Conservation (phyloP, 2,329 filamentous ascomycete species). For the Talaromyces funiculosus region DNA sequence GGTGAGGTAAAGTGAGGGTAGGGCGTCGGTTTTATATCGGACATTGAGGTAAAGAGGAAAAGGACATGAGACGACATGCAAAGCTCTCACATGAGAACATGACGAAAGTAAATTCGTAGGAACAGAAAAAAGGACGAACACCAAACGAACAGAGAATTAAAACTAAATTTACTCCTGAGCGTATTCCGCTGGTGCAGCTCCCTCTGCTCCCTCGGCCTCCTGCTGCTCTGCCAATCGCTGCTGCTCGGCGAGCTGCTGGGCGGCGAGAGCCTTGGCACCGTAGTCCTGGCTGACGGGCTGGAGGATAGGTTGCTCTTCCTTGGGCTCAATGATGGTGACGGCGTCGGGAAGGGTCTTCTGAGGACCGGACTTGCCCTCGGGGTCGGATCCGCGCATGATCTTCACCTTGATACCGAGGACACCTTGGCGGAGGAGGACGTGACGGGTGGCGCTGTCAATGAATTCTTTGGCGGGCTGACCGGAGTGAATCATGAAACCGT, state of each 20-base stretch:
- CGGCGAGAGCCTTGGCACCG: slow-evolving; percentile 78
- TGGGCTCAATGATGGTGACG: slow-evolving; percentile 99
- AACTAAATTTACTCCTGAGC: slow-evolving; percentile 41
- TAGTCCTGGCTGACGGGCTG: slow-evolving; percentile 98
- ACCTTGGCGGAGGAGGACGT: slow-evolving; percentile 99
- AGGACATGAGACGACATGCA: slow-evolving; percentile 15
- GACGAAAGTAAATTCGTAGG: slow-evolving; percentile 13
- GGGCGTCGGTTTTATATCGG: slow-evolving; percentile 3
- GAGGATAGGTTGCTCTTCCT: slow-evolving; percentile 94
- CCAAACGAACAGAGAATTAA: slow-evolving; percentile 22
- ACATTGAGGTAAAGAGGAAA: not conserved
- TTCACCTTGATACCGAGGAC: slow-evolving; percentile 99
- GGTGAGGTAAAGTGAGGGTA: not conserved
- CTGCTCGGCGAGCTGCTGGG: slow-evolving; percentile 51
- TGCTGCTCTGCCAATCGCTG: slow-evolving; percentile 56
- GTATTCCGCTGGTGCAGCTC: slow-evolving; percentile 37
- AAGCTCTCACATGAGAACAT: slow-evolving; percentile 10
- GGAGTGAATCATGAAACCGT: slow-evolving; percentile 99
- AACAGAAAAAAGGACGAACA: slow-evolving; percentile 7
- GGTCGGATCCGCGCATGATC: slow-evolving; percentile 99
- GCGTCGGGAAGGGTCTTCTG: slow-evolving; percentile 97
- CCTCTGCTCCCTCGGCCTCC: slow-evolving; percentile 44
- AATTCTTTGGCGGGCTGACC: slow-evolving; percentile 99
- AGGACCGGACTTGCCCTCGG: slow-evolving; percentile 96
- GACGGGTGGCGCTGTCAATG: slow-evolving; percentile 96